These are phyloP conservation scores for Ascochyta pisi DNA, from an alignment of 2,329 filamentous ascomycete species.

Conservation along the genomic window DNA sequence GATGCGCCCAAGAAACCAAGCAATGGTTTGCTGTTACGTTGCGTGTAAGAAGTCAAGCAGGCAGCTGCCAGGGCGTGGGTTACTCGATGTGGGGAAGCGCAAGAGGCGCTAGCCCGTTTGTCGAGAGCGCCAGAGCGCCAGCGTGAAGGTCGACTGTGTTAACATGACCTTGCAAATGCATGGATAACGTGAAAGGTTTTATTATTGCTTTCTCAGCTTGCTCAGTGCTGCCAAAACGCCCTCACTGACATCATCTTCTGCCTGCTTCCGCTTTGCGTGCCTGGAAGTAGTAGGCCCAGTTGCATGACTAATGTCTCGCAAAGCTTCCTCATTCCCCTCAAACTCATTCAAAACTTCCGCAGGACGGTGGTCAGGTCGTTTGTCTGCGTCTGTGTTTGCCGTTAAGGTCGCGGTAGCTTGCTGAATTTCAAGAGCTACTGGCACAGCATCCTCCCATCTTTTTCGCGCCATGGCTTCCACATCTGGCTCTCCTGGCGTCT, in stretches of 20 bases:
- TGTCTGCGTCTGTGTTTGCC: slow-evolving; percentile 45
- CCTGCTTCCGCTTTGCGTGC: slow-evolving; percentile 46
- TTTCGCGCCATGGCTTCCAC: slow-evolving; percentile 33
- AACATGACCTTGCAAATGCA: not conserved
- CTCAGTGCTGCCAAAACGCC: slow-evolving; percentile 66
- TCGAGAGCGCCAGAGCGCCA: not conserved
- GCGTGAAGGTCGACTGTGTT: slow-evolving; percentile 4
- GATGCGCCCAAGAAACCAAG: not conserved
- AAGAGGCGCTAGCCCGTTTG: not conserved
- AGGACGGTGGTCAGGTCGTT: slow-evolving; percentile 41
- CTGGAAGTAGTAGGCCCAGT: slow-evolving; percentile 18
- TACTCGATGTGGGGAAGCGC: slow-evolving; percentile 13
- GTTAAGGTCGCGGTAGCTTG: slow-evolving; percentile 25
- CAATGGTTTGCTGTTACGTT: not conserved
- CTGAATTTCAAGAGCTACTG: slow-evolving; percentile 36
- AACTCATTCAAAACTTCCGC: slow-evolving; percentile 38
- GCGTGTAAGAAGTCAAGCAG: not conserved
- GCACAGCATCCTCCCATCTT: slow-evolving; percentile 40
- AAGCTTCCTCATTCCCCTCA: slow-evolving; percentile 57
- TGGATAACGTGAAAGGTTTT: too few relatives aligned
- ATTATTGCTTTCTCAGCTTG: slow-evolving; percentile 56
- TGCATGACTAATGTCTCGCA: slow-evolving; percentile 39
- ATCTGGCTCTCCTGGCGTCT: slow-evolving; percentile 20
- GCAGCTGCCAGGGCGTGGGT: slow-evolving; percentile 10
- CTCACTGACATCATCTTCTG: slow-evolving; percentile 59